A percentile compares a stretch with the other conserved stretches of the same genome.
phyloP scores from a whole-genome alignment of 2,329 filamentous ascomycete species.

The Cryphonectria nitschkei region DNA sequence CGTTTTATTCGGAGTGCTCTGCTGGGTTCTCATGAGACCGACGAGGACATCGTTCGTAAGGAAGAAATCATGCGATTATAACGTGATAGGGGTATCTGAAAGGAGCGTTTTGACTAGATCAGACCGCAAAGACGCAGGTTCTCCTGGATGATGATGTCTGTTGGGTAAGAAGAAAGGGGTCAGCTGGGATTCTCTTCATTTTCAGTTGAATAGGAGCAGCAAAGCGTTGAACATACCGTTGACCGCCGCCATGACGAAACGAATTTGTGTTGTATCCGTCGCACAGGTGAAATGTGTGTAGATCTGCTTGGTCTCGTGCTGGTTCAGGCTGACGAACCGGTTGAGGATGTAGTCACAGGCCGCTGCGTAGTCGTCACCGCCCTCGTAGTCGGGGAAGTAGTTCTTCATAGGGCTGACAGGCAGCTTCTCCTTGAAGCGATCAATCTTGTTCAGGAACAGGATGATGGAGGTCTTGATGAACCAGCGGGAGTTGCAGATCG shows the following conservation, averaged over 20 bases:
- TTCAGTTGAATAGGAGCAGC: not conserved
- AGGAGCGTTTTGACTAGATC: constrained; percentile 60
- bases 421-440: constrained; percentile 86
- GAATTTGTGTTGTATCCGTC: constrained; percentile 97
- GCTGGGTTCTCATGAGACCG: constrained; percentile 27
- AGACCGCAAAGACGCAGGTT: constrained; percentile 96
- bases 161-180: constrained; percentile 36
- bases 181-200: constrained; percentile 40
- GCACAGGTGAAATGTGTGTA: constrained; percentile 99
- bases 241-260: constrained; percentile 99
- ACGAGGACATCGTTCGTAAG: constrained; percentile 29
- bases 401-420: constrained; percentile 82
- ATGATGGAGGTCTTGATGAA: constrained; percentile 91
- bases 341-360: constrained; percentile 99
- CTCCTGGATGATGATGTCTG: constrained; percentile 99
- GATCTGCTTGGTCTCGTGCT: constrained; percentile 99
- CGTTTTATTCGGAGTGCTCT: constrained; percentile 18
- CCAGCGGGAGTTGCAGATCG: constrained; percentile 86
- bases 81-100: constrained; percentile 30
- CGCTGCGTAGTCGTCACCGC: constrained; percentile 91
- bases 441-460: constrained; percentile 88
- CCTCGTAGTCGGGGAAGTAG: constrained; percentile 90
- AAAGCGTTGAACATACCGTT: constrained; percentile 70
- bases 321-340: constrained; percentile 96
- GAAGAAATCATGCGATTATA: constrained; percentile 32